Evolutionary conservation across 495 filamentous ascomycete genomes (phyloP).

Genomic region (Aspergillus diversus): DNA sequence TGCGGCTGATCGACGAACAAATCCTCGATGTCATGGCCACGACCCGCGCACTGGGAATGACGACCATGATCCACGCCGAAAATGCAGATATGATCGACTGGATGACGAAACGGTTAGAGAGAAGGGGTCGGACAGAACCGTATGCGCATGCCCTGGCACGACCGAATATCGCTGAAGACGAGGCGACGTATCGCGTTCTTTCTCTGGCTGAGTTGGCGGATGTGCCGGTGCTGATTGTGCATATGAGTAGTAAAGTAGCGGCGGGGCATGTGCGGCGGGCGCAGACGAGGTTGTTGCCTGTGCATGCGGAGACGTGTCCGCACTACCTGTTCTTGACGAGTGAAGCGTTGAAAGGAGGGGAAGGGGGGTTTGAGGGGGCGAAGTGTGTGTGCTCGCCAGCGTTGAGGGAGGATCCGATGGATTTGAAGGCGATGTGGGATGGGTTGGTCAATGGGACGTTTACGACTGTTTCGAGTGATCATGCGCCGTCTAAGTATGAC

Average conservation of each 20-base stretch:
- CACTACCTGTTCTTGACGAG: conserved; percentile 66
- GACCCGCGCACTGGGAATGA: conserved; percentile 50
- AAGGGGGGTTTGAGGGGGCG: conserved; percentile 52
- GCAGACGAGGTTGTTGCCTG: conserved; percentile 57
- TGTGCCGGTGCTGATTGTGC: conserved; percentile 61
- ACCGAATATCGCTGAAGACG: conserved; percentile 58
- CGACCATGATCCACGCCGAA: conserved; percentile 67
- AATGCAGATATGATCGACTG: conserved; percentile 58
- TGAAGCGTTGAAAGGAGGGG: conserved; percentile 49
- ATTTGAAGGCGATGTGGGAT: conserved; percentile 48
- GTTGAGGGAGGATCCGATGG: conserved; percentile 35
- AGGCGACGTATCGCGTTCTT: conserved; percentile 63
- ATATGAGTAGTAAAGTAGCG: conserved; percentile 57
- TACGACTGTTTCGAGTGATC: conserved; percentile 48
- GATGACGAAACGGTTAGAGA: conserved; percentile 52
- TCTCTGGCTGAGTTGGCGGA: conserved; percentile 56
- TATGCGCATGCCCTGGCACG: conserved; percentile 58
- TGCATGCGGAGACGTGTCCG: conserved; percentile 68
- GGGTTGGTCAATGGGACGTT: conserved; percentile 52
- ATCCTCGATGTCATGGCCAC: conserved; percentile 58
- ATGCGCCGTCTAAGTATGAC: conserved; percentile 41
- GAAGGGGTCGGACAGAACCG: no score
- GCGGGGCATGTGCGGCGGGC: conserved; percentile 57
- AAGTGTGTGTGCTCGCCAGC: conserved; percentile 57
- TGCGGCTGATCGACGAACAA: conserved; percentile 58